These are phyloP conservation scores for Chytridium lagenaria DNA, from an alignment of 371 early-diverging fungal genomes.

Conservation along the genomic window DNA sequence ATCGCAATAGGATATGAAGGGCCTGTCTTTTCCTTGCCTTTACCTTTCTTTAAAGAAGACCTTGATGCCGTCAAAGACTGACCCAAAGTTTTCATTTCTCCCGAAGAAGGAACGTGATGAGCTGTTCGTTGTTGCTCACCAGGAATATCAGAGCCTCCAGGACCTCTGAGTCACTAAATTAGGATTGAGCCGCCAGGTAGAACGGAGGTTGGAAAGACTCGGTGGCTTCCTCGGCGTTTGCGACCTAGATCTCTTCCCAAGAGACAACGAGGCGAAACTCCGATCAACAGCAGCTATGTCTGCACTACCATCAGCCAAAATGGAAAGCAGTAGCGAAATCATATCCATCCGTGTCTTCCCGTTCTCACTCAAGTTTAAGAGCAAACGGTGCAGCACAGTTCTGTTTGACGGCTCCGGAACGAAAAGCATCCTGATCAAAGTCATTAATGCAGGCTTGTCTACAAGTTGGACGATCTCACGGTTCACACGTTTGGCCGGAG, in stretches of 20 bases:
- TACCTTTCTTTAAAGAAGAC: slow-evolving; percentile 62
- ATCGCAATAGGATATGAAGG: slow-evolving; percentile 82
- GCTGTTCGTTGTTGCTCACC: slow-evolving; percentile 69
- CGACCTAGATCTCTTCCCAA: slow-evolving; percentile 54
- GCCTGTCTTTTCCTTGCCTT: slow-evolving; percentile 65
- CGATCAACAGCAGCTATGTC: slow-evolving; percentile 80
- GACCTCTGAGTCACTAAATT: slow-evolving; percentile 87
- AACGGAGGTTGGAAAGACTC: slow-evolving; percentile 38
- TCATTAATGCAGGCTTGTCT: slow-evolving; percentile 80
- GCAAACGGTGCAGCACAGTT: slow-evolving; percentile 69
- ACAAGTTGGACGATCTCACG: slow-evolving; percentile 81
- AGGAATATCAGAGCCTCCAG: slow-evolving; percentile 81
- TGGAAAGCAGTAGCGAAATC: slow-evolving; percentile 81
- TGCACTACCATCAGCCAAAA: slow-evolving; percentile 82
- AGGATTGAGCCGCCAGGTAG: slow-evolving; percentile 52
- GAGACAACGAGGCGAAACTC: slow-evolving; percentile 77
- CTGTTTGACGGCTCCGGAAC: slow-evolving; percentile 77
- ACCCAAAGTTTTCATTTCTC: slow-evolving; percentile 71
- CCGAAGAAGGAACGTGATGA: slow-evolving; percentile 75
- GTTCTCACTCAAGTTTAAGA: slow-evolving; percentile 91
- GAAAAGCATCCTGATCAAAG: slow-evolving; percentile 83
- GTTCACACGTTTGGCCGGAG: slow-evolving; percentile 50
- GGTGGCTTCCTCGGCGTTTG: slow-evolving; percentile 23
- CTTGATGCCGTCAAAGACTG: slow-evolving; percentile 40
- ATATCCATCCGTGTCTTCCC: slow-evolving; percentile 84